Evolutionary conservation across 805 yeast genomes (phyloP).

Genomic region (Saccharomycopsis lassenensis): DNA sequence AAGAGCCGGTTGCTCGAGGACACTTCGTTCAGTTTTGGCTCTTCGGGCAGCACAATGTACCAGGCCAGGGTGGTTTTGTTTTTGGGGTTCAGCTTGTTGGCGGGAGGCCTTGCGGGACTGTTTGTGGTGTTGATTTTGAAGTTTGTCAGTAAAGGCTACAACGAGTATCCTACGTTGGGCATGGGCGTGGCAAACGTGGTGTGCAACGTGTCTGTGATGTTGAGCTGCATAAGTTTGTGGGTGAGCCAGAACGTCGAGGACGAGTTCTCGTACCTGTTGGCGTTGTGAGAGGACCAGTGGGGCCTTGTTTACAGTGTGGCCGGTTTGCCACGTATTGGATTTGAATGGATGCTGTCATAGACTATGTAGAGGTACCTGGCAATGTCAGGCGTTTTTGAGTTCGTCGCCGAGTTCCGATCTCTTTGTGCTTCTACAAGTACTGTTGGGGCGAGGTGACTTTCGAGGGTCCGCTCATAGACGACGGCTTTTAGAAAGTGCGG

Average conservation of each 20-base stretch:
- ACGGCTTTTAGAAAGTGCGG: too few species aligned
- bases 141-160: constrained; percentile 66
- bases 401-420: too few species aligned
- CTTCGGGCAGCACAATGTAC: constrained; percentile 55
- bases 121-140: constrained; percentile 80
- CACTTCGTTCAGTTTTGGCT: constrained; percentile 29
- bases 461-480: too few species aligned
- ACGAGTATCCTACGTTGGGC: constrained; percentile 74
- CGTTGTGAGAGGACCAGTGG: constrained; percentile 43
- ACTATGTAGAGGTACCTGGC: too few species aligned
- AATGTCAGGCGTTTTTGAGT: too few species aligned
- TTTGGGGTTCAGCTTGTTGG: constrained; percentile 83
- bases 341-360: too few species aligned
- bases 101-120: constrained; percentile 91
- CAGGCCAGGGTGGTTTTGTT: constrained; percentile 86
- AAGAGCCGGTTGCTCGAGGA: constrained; percentile 30
- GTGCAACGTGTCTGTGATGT: constrained; percentile 67
- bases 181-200: constrained; percentile 90
- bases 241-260: constrained; percentile 92
- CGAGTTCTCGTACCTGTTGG: constrained; percentile 86
- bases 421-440: too few species aligned
- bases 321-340: too few species aligned
- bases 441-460: too few species aligned
- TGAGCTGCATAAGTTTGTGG: constrained; percentile 87
- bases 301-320: too few species aligned